Conservation (phyloP, 2,329 filamentous ascomycete species). For the Colletotrichum eremochloae region DNA sequence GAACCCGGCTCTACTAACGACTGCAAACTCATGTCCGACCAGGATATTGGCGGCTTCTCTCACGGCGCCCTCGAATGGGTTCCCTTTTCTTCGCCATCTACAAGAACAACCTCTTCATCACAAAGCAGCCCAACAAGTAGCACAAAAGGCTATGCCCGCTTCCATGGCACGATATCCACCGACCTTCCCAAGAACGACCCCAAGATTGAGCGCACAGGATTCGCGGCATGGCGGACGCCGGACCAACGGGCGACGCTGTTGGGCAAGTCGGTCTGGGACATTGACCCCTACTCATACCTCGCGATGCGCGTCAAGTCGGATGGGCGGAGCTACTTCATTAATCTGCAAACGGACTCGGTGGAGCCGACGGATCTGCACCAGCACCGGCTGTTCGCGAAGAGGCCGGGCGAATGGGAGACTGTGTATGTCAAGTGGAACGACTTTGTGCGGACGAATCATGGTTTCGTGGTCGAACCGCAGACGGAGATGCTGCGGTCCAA, state of each 20-base stretch:
- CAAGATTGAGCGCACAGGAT: conserved; percentile 84
- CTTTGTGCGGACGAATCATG: conserved; percentile 95
- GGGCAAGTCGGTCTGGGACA: conserved; percentile 87
- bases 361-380: conserved; percentile 97
- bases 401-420: conserved; percentile 92
- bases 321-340: conserved; percentile 92
- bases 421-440: conserved; percentile 91
- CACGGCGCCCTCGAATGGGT: conserved; percentile 78
- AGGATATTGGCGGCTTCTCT: conserved; percentile 88
- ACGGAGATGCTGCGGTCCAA: conserved; percentile 89
- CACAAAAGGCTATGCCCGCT: conserved; percentile 73
- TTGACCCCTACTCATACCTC: conserved; percentile 89
- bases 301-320: conserved; percentile 91
- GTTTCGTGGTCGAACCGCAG: conserved; percentile 92
- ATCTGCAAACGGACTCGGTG: conserved; percentile 94
- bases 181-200: conserved; percentile 81
- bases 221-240: conserved; percentile 89
- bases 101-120: conserved; percentile 40
- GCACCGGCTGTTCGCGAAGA: conserved; percentile 85
- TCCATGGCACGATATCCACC: conserved; percentile 90
- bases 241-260: conserved; percentile 86
- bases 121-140: conserved; percentile 20
- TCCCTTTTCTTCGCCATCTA: conserved; percentile 45
- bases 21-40: conserved; percentile 87
- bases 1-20: conserved; percentile 59